These are phyloP conservation scores for Adiantum capillusveneris DNA, from an alignment of 75 land plant genomes.

Conservation along the genomic window DNA sequence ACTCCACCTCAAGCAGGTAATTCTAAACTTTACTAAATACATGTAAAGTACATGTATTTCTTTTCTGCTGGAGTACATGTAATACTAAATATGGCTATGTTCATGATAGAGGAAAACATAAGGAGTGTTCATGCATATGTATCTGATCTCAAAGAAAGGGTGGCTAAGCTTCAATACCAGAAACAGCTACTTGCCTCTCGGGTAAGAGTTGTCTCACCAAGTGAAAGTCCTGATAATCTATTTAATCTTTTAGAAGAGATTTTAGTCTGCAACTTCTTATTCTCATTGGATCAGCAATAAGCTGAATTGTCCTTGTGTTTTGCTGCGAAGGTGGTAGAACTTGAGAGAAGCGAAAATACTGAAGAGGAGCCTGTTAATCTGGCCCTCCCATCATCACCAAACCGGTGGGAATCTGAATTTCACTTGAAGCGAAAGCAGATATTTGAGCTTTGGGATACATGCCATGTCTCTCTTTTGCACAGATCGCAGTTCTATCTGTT, in stretches of 20 bases:
- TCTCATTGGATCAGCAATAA: no score
- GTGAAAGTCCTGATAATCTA: no score
- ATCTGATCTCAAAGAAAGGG: constrained; percentile 92
- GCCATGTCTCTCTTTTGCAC: constrained; percentile 86
- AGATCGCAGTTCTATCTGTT: constrained; percentile 86
- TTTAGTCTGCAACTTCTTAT: no score
- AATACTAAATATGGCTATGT: no score
- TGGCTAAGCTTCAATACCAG: constrained; percentile 52
- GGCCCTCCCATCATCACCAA: constrained; percentile 30
- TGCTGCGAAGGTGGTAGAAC: constrained; percentile 66
- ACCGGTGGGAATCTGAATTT: constrained; percentile 47
- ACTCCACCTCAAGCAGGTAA: not conserved
- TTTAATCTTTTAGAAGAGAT: no score
- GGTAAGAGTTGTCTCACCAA: constrained; percentile 53
- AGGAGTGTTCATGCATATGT: constrained; percentile 89
- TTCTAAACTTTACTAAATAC: no score
- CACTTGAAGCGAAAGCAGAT: constrained; percentile 68
- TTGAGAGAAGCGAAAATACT: constrained; percentile 60
- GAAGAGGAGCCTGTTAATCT: constrained; percentile 30
- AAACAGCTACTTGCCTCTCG: constrained; percentile 95
- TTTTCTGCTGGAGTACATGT: no score
- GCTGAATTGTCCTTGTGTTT: not conserved
- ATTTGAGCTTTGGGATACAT: constrained; percentile 82
- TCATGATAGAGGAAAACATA: constrained; percentile 84
- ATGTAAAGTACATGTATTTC: no score